Evolutionary conservation across 2,329 filamentous ascomycete species (phyloP).

Genomic region (Trichoderma atrobrunneum): DNA sequence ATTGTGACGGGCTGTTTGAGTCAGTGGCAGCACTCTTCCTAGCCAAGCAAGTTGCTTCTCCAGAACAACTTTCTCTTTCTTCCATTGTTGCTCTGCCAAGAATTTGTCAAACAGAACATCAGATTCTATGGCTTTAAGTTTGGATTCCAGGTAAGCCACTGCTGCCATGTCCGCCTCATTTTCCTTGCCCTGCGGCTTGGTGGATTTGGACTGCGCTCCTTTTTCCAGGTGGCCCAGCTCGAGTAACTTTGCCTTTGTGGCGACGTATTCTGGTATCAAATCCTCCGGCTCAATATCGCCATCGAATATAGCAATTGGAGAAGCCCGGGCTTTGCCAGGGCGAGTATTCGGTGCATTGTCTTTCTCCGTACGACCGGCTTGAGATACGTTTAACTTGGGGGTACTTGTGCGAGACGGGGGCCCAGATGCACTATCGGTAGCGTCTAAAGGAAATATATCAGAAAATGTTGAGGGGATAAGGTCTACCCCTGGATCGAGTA

Average conservation of each 20-base stretch:
- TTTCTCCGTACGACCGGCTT: constrained; percentile 34
- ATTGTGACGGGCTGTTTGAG: constrained; percentile 21
- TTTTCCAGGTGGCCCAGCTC: constrained; percentile 38
- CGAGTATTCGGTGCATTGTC: constrained; percentile 29
- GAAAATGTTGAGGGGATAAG: neutral
- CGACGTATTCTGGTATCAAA: constrained; percentile 72
- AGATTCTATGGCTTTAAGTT: constrained; percentile 72
- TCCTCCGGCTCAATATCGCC: constrained; percentile 73
- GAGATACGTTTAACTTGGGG: constrained; percentile 38
- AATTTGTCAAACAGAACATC: constrained; percentile 72
- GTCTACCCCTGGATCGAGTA: neutral
- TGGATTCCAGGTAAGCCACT: constrained; percentile 66
- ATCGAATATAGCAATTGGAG: constrained; percentile 50
- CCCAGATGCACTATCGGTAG: constrained; percentile 47
- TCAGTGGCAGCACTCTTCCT: constrained; percentile 34
- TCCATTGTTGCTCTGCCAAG: constrained; percentile 65
- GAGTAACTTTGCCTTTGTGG: constrained; percentile 68
- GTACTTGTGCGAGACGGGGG: constrained; percentile 50
- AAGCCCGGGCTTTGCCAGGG: constrained; percentile 25
- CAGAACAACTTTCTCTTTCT: constrained; percentile 53
- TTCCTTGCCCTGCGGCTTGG: constrained; percentile 23
- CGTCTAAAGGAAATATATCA: constrained; percentile 37
- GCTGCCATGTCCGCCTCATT: constrained; percentile 40
- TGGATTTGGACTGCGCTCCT: constrained; percentile 16
- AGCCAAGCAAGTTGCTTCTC: constrained; percentile 57